Evolutionary conservation across 2,329 filamentous ascomycete species (phyloP).

Genomic region (Fusarium tjaetaba): DNA sequence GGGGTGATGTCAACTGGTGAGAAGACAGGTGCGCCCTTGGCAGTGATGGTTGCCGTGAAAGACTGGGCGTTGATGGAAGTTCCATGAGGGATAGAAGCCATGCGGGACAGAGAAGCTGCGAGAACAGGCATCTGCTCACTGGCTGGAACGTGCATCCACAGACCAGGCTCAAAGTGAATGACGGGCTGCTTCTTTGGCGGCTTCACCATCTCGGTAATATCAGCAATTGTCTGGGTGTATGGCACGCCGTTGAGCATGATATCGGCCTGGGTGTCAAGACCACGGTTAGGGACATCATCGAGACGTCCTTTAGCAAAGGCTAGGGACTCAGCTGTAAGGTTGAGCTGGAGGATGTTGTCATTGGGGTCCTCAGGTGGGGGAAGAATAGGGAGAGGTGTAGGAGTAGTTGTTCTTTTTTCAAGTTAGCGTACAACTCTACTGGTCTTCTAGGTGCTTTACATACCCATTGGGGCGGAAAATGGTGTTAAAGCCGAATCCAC

Average conservation of each 20-base stretch:
- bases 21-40: conserved; percentile 34
- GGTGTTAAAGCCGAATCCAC: conserved; percentile 50
- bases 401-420: conserved; percentile 18
- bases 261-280: conserved; percentile 46
- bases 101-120: conserved; percentile 45
- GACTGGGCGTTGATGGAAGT: conserved; percentile 55
- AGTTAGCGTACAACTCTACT: too few species aligned
- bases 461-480: conserved; percentile 50
- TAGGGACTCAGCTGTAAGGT: conserved; percentile 50
- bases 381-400: conserved; percentile 22
- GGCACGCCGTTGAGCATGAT: conserved; percentile 50
- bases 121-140: conserved; percentile 37
- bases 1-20: conserved; percentile 43
- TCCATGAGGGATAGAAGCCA: conserved; percentile 56
- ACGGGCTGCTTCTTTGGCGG: conserved; percentile 35
- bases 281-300: conserved; percentile 50
- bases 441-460: too few species aligned
- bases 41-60: conserved; percentile 31
- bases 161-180: conserved; percentile 55
- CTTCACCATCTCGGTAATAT: conserved; percentile 44
- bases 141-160: conserved; percentile 53
- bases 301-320: conserved; percentile 47
- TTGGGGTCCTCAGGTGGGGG: conserved; percentile 17
- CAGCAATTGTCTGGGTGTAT: conserved; percentile 50
- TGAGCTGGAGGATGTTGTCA: conserved; percentile 51